Conservation (phyloP, 495 filamentous ascomycete genomes). For the Friedmanniomyces simplex region DNA sequence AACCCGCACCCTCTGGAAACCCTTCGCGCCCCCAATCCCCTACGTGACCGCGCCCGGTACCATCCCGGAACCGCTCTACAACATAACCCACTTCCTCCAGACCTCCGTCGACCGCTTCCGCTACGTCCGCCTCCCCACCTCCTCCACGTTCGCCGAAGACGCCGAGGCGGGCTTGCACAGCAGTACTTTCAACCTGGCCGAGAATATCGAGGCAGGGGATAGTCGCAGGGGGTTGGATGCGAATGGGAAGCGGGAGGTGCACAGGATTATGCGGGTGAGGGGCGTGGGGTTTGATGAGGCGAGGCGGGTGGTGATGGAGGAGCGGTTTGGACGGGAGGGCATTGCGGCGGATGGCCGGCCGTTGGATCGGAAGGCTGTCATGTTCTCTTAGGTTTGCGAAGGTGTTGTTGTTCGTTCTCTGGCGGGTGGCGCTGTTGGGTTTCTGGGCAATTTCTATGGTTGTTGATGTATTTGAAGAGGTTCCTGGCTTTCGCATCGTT, state of each 20-base stretch:
- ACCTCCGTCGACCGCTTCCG: constrained; percentile 33
- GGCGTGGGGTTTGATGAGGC: constrained; percentile 83
- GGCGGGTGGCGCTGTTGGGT: neutral
- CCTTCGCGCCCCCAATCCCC: constrained; percentile 38
- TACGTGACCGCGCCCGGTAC: constrained; percentile 43
- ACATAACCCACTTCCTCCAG: constrained; percentile 11
- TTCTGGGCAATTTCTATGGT: no score
- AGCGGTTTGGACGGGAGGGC: constrained; percentile 70
- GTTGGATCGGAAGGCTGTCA: constrained; percentile 88
- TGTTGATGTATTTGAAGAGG: no score
- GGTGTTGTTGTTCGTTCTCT: neutral
- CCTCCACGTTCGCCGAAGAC: constrained; percentile 56
- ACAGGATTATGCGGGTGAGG: constrained; percentile 75
- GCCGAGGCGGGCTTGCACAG: constrained; percentile 78
- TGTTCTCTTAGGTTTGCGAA: constrained; percentile 40
- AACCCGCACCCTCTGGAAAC: constrained; percentile 67
- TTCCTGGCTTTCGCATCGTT: no score
- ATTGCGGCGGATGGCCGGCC: constrained; percentile 83
- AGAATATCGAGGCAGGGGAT: constrained; percentile 71
- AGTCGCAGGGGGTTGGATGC: constrained; percentile 69
- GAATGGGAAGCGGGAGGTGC: constrained; percentile 64
- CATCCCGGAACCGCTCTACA: constrained; percentile 37
- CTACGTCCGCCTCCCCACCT: constrained; percentile 63
- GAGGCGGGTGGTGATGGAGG: constrained; percentile 69
- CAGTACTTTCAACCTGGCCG: constrained; percentile 64